These are phyloP conservation scores for Monosporozyma servazzii DNA, from an alignment of 805 yeast genomes.

Conservation along the genomic window DNA sequence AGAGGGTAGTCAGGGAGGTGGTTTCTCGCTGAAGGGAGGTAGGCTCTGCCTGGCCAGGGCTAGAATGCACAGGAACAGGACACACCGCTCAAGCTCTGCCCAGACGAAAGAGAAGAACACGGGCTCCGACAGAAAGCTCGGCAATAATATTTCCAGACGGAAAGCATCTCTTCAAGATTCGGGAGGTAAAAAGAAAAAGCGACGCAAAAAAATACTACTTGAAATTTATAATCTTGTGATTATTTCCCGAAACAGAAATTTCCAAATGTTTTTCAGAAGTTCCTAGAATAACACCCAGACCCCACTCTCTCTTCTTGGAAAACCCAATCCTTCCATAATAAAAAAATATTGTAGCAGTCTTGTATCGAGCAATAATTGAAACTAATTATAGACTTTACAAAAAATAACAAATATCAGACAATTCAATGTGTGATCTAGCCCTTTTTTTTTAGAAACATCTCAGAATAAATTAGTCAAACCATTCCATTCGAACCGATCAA, in stretches of 20 bases:
- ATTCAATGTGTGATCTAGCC: neutral
- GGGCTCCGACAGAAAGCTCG: too few relatives aligned
- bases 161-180: too few relatives aligned
- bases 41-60: too few relatives aligned
- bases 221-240: neutral
- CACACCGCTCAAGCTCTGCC: too few relatives aligned
- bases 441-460: neutral
- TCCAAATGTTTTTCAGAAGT: neutral
- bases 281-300: neutral
- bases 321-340: neutral
- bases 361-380: neutral
- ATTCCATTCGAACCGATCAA: neutral
- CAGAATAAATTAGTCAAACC: neutral
- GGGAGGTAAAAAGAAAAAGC: neutral
- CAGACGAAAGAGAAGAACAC: too few relatives aligned
- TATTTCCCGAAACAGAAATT: neutral
- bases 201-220: neutral
- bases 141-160: too few relatives aligned
- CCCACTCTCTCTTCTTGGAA: neutral
- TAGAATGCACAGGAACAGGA: too few relatives aligned
- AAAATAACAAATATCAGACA: neutral
- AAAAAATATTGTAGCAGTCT: neutral
- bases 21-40: too few relatives aligned
- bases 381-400: neutral
- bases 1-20: too few relatives aligned